Base-by-base conservation (phyloP, 306 rosid genomes). In the Quercus cerris region DNA sequence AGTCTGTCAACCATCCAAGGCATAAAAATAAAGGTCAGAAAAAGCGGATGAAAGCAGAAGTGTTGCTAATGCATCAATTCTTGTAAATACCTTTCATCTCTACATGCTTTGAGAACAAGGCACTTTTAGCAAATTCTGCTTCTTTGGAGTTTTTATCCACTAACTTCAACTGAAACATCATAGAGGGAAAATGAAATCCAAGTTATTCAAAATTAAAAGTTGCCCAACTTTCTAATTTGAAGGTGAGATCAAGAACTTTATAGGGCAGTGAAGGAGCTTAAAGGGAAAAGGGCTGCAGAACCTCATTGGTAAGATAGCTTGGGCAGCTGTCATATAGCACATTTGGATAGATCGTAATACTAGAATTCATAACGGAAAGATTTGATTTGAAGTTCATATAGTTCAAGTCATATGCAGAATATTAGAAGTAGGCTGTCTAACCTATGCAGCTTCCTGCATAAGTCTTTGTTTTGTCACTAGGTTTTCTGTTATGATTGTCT, bases 41-140 rank as follows among this genome's bases (percentile, higher is more conserved):
- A 2, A 19, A 56, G 49, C 14, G 27, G 56, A 27, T 28, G 74
- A 86, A 56, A 59, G 27, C 58, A 82, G 10, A 58, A 28, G 75
- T 66, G 77, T 30, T 72, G 55, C 33, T 55, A 70, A 67, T 64
- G 38, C 14, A 56, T 72, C 59, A 71, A 15, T 62, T 70, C 76
- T 58, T 52, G 27, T 7, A 80, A 58, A 85, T 81, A 91, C 99
- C 87, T 61, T 81, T 83, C 99, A 93, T 93, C 93, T 95, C 99
- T 18, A 85, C 46, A 86, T 95, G 99, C 88, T 93, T 95, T 55
- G 97, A 75, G 88, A 95, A 90, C 92, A 95, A 86, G 57, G 96
- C 91, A 75, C 31, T 89, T 86, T 74, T 86, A 56, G 96, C 97
- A 83, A 84, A 85, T 71, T 87, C 82, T 3, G 56, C 84, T 85